Base-by-base conservation (phyloP, 192 early-diverging fungal species). In the Allomyces macrogynus region DNA sequence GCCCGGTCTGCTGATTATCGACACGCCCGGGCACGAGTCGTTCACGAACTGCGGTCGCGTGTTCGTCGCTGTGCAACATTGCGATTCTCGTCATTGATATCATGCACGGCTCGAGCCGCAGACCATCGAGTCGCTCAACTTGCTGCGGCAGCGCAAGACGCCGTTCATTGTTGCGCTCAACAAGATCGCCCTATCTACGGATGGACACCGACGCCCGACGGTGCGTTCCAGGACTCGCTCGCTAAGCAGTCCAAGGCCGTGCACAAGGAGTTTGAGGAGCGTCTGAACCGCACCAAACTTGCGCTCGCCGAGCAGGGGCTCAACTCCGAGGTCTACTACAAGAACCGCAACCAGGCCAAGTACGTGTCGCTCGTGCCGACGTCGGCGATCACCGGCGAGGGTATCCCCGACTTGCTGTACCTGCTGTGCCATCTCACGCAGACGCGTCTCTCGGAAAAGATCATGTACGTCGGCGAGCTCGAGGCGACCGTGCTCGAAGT, bases 401-500 rank as follows among this genome's bases (percentile, higher is more conserved):
- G 96, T 74, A 89, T 99, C 64, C 96, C 96, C 26, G 96, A 99
- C 74, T 79, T 99, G 79, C 84, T 99, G 64, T 84, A 89, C 70
- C 72, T 99, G 66, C 74, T 99, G 66, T 79, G 97, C 23, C 81
- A 86, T 68, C 79, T 99, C 72, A 93, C 94, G 0, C 96, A 99
- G 80, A 83, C 80, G 61, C 83, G 91, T 65, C 91, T 99, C 92
- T 84, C 89, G n/a, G 83, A 92, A 61, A 74, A 86, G 67, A 78
- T 99, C 60, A 99, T 97, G 96, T 99, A 95, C 68, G 77, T 96
- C 63, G 88, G 89, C 11, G 90, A 93, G 76, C 76, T 96, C 24
- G 91, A 95, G 78, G 94, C 92, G 81, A 97, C 96, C 22, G 93
- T 99, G 44, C 73, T 99, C 67, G 96, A 99, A 81, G 96, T 99